A percentile compares a stretch with the other conserved stretches of the same genome.
These are phyloP conservation scores for Cryptococcus jaspeensis DNA, from an alignment of 1,284 basidiomycete species.

Conservation along the genomic window DNA sequence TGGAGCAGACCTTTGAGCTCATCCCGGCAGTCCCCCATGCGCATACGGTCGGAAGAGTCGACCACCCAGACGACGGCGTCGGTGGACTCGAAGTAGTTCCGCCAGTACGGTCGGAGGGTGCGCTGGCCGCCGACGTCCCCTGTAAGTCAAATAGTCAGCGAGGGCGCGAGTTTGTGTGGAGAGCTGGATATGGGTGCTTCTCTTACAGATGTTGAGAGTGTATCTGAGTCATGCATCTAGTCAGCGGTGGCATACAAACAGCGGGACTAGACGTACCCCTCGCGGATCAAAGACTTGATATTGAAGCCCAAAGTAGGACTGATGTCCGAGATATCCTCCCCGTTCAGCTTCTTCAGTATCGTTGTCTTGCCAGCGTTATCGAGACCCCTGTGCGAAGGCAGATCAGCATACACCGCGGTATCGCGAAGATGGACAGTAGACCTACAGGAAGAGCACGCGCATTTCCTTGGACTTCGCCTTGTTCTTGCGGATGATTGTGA, in stretches of 20 bases:
- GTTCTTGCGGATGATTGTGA: slow-evolving; percentile 97
- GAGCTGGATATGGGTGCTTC: slow-evolving; percentile 37
- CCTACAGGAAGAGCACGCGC: slow-evolving; percentile 91
- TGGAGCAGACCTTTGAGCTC: slow-evolving; percentile 82
- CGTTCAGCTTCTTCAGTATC: slow-evolving; percentile 89
- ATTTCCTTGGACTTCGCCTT: slow-evolving; percentile 92
- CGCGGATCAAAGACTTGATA: slow-evolving; percentile 91
- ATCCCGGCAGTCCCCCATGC: slow-evolving; percentile 82
- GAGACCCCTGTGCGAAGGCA: slow-evolving; percentile 67
- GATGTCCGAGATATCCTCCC: slow-evolving; percentile 80
- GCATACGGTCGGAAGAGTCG: slow-evolving; percentile 84
- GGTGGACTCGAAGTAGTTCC: slow-evolving; percentile 98
- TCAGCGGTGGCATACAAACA: neutral
- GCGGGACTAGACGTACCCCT: slow-evolving; percentile 63
- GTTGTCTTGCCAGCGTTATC: slow-evolving; percentile 99
- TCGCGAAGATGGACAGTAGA: slow-evolving; percentile 5
- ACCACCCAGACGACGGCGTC: slow-evolving; percentile 99
- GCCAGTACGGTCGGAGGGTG: slow-evolving; percentile 94
- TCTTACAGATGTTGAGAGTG: slow-evolving; percentile 87
- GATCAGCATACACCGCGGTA: neutral
- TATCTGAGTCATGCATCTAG: slow-evolving; percentile 59
- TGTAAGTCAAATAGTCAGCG: slow-evolving; percentile 37
- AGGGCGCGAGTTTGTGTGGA: neutral
- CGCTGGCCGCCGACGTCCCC: slow-evolving; percentile 99
- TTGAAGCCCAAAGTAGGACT: slow-evolving; percentile 98